A percentile compares a stretch with the other conserved stretches of the same genome.
These are phyloP conservation scores for Plectosphaerella cucumerina DNA, from an alignment of 2,329 filamentous ascomycete genomes.

Conservation along the genomic window DNA sequence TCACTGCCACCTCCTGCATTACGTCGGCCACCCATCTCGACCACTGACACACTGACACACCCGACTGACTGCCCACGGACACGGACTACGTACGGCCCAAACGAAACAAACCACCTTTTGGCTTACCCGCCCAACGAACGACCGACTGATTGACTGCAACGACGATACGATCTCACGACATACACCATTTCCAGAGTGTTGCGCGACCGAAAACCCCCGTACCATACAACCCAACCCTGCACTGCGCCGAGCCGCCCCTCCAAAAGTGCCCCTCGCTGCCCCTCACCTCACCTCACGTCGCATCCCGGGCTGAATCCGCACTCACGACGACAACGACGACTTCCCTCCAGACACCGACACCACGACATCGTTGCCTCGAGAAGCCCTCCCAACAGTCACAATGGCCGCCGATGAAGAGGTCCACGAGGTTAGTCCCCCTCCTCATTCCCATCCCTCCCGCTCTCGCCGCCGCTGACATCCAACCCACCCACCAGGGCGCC, in stretches of 20 bases:
- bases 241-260: conserved; percentile 1
- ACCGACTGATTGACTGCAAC: no score
- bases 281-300: not conserved
- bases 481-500: conserved; percentile 61
- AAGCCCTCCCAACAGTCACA: not conserved
- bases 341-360: not conserved
- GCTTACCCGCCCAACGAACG: no score
- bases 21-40: not conserved
- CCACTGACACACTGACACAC: not conserved
- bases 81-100: not conserved
- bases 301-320: not conserved
- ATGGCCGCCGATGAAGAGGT: conserved; percentile 26
- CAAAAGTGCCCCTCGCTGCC: conserved; percentile 3
- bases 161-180: not conserved
- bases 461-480: not conserved
- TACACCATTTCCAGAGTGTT: no score
- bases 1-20: conserved; percentile 6
- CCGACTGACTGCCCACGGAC: not conserved
- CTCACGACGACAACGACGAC: not conserved
- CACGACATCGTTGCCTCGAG: not conserved
- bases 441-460: not conserved
- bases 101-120: conserved; percentile 1
- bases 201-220: no score
- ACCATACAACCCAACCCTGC: not conserved
- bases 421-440: conserved; percentile 23